These are phyloP conservation scores for Thamnidium elegans DNA, from an alignment of 192 early-diverging fungal species.

Conservation along the genomic window DNA sequence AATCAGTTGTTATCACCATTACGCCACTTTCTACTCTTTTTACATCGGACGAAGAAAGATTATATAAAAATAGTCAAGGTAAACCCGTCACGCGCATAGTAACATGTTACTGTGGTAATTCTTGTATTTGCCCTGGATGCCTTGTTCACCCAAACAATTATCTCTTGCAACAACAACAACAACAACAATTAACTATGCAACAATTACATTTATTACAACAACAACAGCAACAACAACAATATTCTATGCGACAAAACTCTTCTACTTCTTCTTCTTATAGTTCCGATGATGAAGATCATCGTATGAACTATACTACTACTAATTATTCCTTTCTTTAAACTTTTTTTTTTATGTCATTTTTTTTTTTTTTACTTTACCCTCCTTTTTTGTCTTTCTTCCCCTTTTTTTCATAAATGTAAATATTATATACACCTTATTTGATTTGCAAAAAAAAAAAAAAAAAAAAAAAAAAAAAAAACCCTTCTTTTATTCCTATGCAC, in stretches of 20 bases:
- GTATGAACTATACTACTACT: not conserved
- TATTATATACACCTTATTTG: not conserved
- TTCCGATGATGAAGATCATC: conserved; percentile 29
- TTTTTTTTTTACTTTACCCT: not conserved
- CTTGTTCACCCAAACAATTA: conserved; percentile 34
- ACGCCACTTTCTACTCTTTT: conserved; percentile 15
- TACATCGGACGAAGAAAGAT: not conserved
- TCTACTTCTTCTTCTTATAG: conserved; percentile 10
- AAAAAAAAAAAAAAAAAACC: too few species aligned
- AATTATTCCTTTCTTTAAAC: not conserved
- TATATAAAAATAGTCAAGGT: conserved; percentile 1
- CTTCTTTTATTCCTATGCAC: not conserved
- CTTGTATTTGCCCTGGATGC: conserved; percentile 31
- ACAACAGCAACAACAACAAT: conserved; percentile 8
- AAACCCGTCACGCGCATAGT: conserved; percentile 24
- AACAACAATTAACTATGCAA: conserved; percentile 3
- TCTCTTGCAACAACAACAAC: conserved; percentile 1
- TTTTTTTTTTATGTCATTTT: not conserved
- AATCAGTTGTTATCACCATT: conserved; percentile 35
- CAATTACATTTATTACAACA: conserved; percentile 16
- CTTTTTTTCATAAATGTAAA: not conserved
- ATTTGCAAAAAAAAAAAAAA: too few species aligned
- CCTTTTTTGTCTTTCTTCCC: too few species aligned
- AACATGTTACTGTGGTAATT: conserved; percentile 27
- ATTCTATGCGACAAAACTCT: not conserved